A percentile compares a stretch with the other conserved stretches of the same genome.
Conservation (phyloP, 129 eudicot genomes). For the Centrapalus pauciflorus region DNA sequence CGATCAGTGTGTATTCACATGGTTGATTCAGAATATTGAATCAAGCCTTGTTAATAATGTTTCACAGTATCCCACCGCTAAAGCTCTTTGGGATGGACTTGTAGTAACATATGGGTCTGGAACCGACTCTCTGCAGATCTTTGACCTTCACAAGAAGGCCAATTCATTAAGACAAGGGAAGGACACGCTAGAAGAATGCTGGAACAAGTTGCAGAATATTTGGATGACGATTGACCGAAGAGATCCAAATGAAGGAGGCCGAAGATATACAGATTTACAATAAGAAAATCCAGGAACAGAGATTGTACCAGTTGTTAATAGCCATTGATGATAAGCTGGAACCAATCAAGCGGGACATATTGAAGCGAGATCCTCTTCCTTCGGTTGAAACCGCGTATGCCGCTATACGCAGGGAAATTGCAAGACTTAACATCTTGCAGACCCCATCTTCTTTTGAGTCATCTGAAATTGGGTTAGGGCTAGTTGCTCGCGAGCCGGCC, state of each 20-base stretch:
- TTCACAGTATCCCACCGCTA: neutral
- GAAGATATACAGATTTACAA: neutral
- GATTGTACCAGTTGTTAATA: neutral
- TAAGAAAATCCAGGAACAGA: neutral
- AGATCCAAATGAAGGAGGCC: neutral
- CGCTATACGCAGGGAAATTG: neutral
- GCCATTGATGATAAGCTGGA: neutral
- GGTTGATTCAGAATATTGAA: slow-evolving; percentile 2
- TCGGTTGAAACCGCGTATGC: slow-evolving; percentile 3
- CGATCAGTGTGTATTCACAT: neutral
- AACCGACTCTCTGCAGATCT: neutral
- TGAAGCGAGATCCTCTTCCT: neutral
- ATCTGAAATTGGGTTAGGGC: neutral
- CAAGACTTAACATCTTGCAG: neutral
- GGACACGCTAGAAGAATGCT: neutral
- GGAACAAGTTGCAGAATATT: neutral
- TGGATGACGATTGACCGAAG: neutral
- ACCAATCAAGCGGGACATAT: neutral
- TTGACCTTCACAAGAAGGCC: neutral
- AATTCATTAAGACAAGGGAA: neutral
- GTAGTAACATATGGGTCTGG: neutral
- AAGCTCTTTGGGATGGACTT: neutral
- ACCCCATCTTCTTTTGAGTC: neutral
- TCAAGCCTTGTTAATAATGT: neutral
- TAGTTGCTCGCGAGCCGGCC: neutral